Base-by-base conservation (phyloP, 192 early-diverging fungal genomes). In the Mortierella claussenii region DNA sequence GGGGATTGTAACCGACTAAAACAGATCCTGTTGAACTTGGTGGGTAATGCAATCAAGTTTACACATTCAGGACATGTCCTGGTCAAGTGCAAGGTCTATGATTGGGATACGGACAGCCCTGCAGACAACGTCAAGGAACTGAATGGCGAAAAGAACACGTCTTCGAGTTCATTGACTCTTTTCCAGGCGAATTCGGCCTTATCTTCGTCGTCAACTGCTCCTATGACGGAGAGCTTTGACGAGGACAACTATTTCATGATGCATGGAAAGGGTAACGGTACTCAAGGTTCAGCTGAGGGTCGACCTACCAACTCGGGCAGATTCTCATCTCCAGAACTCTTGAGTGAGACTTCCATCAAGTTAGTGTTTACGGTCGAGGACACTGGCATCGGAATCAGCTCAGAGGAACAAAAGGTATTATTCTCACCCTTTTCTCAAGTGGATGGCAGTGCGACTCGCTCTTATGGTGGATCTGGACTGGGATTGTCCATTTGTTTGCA, bases 341-440 rank as follows among this genome's bases (percentile, higher is more conserved):
- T 76, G 58, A 76, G 73, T 40, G 79, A 84, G 42, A 44, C 44
- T 15, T 78, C 65, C 6, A 43, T 83, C 27, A 65, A 67, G n/a
- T 61, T 81, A 31, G 73, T 70, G 46, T 80, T 83, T 49, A 68
- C 80, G 46, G 83, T 85, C 4, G 55, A 78, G 42, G 84, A 85
- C 36, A 82, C 82, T 13, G 89, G 89, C 18, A 90, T 76, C n/a
- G 73, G 73, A 9, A 76, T 76, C 47, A 76, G 73, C 46, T n/a
- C 52, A 30, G 73, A 76, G 53, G 73, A 76, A 46, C 73, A 67
- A 52, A 45, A 54, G 17, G 52, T 50, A 1, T 31, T 76, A 5
- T 91, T 91, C 56, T 85, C 85, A 24, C 85, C 89, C 0, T 91
- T 91, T 54, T 89, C 88, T 18, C 89, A 90, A 58, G 89, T 87